phyloP scores from a whole-genome alignment of 495 filamentous ascomycete species.

The Daldinia concentrica region DNA sequence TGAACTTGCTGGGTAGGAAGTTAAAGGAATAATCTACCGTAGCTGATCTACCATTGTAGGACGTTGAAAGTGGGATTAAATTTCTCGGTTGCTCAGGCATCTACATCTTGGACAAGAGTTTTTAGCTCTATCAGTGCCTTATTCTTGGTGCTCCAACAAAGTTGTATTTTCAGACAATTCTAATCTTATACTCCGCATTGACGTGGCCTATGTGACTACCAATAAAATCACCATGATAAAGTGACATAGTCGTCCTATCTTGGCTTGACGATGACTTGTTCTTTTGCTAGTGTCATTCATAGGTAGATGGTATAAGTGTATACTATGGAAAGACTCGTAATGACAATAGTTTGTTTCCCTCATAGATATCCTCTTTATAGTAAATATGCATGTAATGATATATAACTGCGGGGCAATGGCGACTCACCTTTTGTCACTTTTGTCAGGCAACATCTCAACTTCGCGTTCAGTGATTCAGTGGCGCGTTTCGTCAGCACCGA shows the following conservation, averaged over 20 bases:
- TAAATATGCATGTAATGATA: conserved; percentile 1
- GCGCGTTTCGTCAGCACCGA: conserved; percentile 26
- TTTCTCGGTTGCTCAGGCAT: too few species aligned
- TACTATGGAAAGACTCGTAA: neutral
- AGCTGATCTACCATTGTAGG: too few species aligned
- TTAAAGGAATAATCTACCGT: too few species aligned
- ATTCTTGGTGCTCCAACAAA: neutral
- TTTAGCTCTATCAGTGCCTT: neutral
- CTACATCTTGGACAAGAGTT: too few species aligned
- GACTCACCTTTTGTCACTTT: conserved; percentile 8
- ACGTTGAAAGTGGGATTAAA: too few species aligned
- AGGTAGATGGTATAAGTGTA: too few species aligned
- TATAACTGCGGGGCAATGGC: neutral
- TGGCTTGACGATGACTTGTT: neutral
- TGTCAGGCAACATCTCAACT: conserved; percentile 26
- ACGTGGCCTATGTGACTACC: neutral
- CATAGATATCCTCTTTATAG: neutral
- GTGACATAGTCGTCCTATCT: too few species aligned
- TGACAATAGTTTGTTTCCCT: neutral
- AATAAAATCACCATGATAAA: neutral
- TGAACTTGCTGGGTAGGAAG: too few species aligned
- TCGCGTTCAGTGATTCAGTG: conserved; percentile 17
- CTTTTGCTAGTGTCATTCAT: neutral
- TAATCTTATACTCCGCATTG: neutral
- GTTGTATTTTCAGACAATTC: neutral